A percentile compares a stretch with the other conserved stretches of the same genome.
These are phyloP conservation scores for Ustulina deusta DNA, from an alignment of 2,329 filamentous ascomycete genomes.

Conservation along the genomic window DNA sequence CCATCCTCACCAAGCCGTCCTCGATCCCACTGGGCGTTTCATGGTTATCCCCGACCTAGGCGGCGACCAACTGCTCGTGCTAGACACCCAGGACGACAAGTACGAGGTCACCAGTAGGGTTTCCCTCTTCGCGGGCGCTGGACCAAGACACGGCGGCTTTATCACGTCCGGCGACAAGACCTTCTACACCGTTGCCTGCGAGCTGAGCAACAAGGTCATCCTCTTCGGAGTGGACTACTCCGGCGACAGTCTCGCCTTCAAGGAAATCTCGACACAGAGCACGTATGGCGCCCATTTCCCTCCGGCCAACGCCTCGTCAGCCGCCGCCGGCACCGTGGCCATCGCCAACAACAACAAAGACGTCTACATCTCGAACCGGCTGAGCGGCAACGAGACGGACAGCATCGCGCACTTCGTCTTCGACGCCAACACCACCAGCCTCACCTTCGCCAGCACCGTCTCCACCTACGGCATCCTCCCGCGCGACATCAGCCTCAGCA, in stretches of 20 bases:
- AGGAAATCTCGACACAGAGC: constrained; percentile 54
- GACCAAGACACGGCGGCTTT: constrained; percentile 65
- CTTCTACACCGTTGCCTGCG: constrained; percentile 62
- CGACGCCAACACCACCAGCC: constrained; percentile 25
- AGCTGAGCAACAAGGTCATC: constrained; percentile 59
- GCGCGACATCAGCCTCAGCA: constrained; percentile 61
- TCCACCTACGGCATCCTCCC: constrained; percentile 52
- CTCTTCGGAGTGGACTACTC: constrained; percentile 58
- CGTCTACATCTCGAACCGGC: constrained; percentile 65
- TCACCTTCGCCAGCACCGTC: constrained; percentile 43
- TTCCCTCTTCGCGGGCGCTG: constrained; percentile 55
- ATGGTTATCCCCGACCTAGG: constrained; percentile 64
- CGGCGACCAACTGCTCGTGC: constrained; percentile 60
- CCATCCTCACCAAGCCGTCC: constrained; percentile 62
- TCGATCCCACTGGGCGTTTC: constrained; percentile 63
- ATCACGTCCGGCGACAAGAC: constrained; percentile 53
- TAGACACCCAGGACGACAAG: constrained; percentile 58
- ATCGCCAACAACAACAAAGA: constrained; percentile 57
- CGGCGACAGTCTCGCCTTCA: constrained; percentile 53
- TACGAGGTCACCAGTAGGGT: constrained; percentile 55
- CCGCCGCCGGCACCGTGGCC: constrained; percentile 61
- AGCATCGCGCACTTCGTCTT: constrained; percentile 61
- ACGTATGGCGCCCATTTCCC: constrained; percentile 55
- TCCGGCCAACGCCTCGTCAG: constrained; percentile 53
- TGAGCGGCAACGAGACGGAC: constrained; percentile 60